These are phyloP conservation scores for Backusella australiensis DNA, from an alignment of 192 early-diverging fungal genomes.

Conservation along the genomic window DNA sequence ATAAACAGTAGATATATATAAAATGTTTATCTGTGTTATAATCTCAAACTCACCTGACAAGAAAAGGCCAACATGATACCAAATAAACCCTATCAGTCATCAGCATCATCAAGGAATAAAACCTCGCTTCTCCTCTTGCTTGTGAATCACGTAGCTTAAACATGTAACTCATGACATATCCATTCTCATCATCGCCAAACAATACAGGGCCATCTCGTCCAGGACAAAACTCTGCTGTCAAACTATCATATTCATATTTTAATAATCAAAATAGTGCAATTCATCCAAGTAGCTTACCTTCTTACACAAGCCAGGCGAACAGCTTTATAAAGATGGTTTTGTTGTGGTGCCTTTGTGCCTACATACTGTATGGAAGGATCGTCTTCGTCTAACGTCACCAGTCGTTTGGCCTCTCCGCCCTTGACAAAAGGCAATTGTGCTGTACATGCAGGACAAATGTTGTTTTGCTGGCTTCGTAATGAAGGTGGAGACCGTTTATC, in stretches of 20 bases:
- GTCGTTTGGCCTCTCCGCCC: conserved; percentile 24
- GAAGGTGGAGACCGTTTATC: conserved; percentile 8
- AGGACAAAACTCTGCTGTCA: conserved; percentile 63
- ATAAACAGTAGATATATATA: background rate
- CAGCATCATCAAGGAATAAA: conserved; percentile 62
- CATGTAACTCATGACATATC: conserved; percentile 70
- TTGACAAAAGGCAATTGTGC: conserved; percentile 30
- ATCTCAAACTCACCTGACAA: conserved; percentile 48
- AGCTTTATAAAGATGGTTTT: conserved; percentile 40
- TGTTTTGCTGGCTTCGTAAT: background rate
- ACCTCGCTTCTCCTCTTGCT: conserved; percentile 58
- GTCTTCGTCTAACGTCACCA: conserved; percentile 39
- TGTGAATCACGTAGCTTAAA: conserved; percentile 67
- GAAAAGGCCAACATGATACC: conserved; percentile 64
- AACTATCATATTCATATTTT: conserved; percentile 25
- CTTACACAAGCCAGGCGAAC: conserved; percentile 43
- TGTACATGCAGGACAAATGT: conserved; percentile 30
- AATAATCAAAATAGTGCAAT: background rate
- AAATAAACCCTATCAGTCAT: conserved; percentile 65
- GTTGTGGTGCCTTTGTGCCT: conserved; percentile 37
- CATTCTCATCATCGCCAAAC: conserved; percentile 67
- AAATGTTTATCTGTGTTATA: background rate
- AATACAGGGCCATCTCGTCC: conserved; percentile 64
- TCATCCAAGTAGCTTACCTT: conserved; percentile 24
- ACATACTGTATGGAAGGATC: conserved; percentile 36